phyloP scores from a whole-genome alignment of 345 rosid species.

The Populus deltoides region DNA sequence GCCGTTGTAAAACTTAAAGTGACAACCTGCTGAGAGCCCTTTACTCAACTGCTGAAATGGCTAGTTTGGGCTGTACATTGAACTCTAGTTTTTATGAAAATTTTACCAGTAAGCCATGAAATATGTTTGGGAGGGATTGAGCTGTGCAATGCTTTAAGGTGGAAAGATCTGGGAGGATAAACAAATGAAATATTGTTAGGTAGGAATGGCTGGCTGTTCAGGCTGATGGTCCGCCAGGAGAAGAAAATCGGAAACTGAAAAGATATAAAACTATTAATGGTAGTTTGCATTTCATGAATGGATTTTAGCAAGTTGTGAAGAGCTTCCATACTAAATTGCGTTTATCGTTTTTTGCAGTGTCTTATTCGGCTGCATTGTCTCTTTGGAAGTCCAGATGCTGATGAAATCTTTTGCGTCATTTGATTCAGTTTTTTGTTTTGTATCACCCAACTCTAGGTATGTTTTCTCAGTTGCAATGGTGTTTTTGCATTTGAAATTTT shows the following conservation, averaged over 20 bases:
- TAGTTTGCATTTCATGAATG: not conserved
- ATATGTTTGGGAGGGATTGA: not conserved
- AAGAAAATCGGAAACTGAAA: not conserved
- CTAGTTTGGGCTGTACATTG: not conserved
- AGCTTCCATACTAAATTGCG: not conserved
- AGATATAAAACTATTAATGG: not conserved
- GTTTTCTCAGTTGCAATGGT: not conserved
- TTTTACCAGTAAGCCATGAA: not conserved
- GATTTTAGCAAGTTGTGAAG: not conserved
- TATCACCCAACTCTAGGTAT: not conserved
- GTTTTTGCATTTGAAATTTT: not conserved
- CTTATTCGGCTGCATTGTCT: constrained; percentile 3
- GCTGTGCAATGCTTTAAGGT: not conserved
- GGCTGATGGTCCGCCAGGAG: not conserved
- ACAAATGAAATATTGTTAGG: not conserved
- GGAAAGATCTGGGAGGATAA: not conserved
- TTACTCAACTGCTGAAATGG: not conserved
- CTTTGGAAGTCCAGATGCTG: not conserved
- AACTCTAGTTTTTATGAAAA: not conserved
- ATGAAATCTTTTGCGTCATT: not conserved
- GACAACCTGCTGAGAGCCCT: not conserved
- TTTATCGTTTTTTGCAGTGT: constrained; percentile 17
- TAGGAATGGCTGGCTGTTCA: not conserved
- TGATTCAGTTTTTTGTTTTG: not conserved
- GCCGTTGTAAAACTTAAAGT: not conserved